Evolutionary conservation across 2,329 filamentous ascomycete genomes (phyloP).

Genomic region (Tolypocladium endophyticum): DNA sequence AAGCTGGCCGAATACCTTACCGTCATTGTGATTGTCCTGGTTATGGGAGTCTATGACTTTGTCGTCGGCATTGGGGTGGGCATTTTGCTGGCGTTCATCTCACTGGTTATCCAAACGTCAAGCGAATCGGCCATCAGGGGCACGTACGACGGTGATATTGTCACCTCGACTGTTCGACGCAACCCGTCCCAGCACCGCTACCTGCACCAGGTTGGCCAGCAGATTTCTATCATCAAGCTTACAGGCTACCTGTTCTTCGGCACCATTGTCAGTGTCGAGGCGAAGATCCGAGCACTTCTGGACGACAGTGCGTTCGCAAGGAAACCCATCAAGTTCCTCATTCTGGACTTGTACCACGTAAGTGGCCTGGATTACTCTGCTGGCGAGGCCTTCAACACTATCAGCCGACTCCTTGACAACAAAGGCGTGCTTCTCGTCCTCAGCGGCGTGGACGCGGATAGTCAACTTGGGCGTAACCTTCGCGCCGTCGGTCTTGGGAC

Average conservation of each 20-base stretch:
- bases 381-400: conserved; percentile 86
- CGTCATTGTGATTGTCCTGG: conserved; percentile 77
- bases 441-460: conserved; percentile 68
- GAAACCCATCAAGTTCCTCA: conserved; percentile 76
- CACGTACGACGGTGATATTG: conserved; percentile 80
- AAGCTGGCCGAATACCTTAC: conserved; percentile 83
- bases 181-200: conserved; percentile 86
- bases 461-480: conserved; percentile 66
- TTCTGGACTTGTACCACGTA: conserved; percentile 82
- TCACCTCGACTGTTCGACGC: conserved; percentile 83
- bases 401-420: conserved; percentile 71
- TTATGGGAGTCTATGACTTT: conserved; percentile 97
- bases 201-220: conserved; percentile 71
- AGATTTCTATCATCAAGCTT: conserved; percentile 86
- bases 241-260: conserved; percentile 97
- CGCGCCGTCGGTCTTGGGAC: conserved; percentile 74
- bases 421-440: conserved; percentile 74
- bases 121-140: conserved; percentile 80
- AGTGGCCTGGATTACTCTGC: conserved; percentile 93
- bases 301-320: conserved; percentile 70
- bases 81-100: conserved; percentile 83
- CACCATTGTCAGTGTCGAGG: conserved; percentile 91
- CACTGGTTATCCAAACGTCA: conserved; percentile 85
- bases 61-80: conserved; percentile 88
- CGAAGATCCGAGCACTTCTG: conserved; percentile 71